Evolutionary conservation across 139 green algal species (phyloP).

Genomic region (Zygnema circumcarinatum): DNA sequence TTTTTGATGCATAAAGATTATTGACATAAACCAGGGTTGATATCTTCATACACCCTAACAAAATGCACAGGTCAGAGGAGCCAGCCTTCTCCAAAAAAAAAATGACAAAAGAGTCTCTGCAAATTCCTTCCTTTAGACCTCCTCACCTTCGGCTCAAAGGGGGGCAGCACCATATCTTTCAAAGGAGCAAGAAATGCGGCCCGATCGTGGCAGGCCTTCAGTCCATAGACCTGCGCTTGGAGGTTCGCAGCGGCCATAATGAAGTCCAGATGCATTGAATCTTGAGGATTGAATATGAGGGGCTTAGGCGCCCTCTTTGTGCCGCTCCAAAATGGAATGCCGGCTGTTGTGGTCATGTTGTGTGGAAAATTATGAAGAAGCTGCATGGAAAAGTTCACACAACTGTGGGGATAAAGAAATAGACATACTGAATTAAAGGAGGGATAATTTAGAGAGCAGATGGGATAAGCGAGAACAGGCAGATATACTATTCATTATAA

Average conservation of each 20-base stretch:
- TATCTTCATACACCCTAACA: no score
- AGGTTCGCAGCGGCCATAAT: slow-evolving; percentile 61
- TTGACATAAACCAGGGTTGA: no score
- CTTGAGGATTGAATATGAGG: slow-evolving; percentile 49
- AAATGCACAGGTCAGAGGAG: no score
- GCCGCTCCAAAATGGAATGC: slow-evolving; percentile 60
- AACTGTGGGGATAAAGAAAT: neutral
- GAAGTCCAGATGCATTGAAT: slow-evolving; percentile 62
- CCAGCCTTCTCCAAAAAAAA: no score
- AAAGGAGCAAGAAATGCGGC: neutral
- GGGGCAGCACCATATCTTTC: slow-evolving; percentile 1
- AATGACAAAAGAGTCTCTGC: no score
- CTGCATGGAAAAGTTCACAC: no score
- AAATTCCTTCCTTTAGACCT: neutral
- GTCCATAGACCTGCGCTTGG: slow-evolving; percentile 58
- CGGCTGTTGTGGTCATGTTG: slow-evolving; percentile 55
- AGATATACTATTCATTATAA: no score
- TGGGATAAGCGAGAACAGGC: neutral
- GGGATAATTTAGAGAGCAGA: neutral
- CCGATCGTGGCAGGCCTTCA: slow-evolving; percentile 52
- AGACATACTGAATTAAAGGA: slow-evolving; percentile 1
- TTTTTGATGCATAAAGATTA: no score
- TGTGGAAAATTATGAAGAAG: slow-evolving; percentile 42
- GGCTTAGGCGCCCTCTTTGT: slow-evolving; percentile 60
- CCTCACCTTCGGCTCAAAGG: slow-evolving; percentile 45